Conservation (phyloP, 495 filamentous ascomycete species). For the Aspergillus olivimuriae region DNA sequence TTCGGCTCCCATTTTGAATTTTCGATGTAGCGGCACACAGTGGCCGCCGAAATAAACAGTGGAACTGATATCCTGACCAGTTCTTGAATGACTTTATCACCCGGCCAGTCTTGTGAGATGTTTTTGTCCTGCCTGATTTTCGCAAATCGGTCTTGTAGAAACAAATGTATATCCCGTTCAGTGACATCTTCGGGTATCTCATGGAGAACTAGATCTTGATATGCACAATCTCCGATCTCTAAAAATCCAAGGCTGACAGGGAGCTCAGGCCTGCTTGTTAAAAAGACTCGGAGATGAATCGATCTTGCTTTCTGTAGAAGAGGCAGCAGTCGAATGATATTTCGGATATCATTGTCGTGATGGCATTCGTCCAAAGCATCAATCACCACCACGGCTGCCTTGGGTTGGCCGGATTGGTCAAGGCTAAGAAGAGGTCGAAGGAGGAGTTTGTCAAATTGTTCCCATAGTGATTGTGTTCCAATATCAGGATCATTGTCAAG, state of each 20-base stretch:
- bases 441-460: conserved; percentile 47
- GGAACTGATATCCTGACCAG: conserved; percentile 15
- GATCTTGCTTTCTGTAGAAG: conserved; percentile 9
- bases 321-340: conserved; percentile 31
- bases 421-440: conserved; percentile 27
- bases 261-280: conserved; percentile 42
- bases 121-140: conserved; percentile 12
- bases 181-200: conserved; percentile 13
- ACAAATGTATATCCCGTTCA: conserved; percentile 24
- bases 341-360: conserved; percentile 32
- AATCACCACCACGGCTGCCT: conserved; percentile 33
- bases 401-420: background rate
- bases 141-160: conserved; percentile 18
- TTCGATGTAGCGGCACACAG: conserved; percentile 18
- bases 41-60: conserved; percentile 28
- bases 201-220: conserved; percentile 22
- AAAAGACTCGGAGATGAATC: conserved; percentile 22
- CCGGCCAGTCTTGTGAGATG: conserved; percentile 29
- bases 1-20: conserved; percentile 10
- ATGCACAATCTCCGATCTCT: conserved; percentile 13
- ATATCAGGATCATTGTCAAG: conserved; percentile 33
- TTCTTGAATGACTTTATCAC: conserved; percentile 5
- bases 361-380: conserved; percentile 52
- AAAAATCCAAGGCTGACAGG: conserved; percentile 30
- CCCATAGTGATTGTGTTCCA: conserved; percentile 24